Percentiles rank a stretch among this genome's conserved stretches.
Conservation (phyloP, 108 stramenopile species). For the Discostella pseudostelligera region DNA sequence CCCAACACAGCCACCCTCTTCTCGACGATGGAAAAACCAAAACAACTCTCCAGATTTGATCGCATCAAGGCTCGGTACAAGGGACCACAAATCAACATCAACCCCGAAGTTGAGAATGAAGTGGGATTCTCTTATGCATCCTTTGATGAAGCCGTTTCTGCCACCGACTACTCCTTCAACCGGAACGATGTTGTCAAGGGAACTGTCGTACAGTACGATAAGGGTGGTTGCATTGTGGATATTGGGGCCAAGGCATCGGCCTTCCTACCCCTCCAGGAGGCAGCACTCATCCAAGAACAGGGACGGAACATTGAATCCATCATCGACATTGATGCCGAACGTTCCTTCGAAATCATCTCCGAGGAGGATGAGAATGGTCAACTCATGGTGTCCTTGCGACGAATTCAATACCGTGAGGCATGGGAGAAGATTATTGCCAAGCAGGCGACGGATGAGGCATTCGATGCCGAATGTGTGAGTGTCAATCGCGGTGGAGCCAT, state of each 20-base stretch:
- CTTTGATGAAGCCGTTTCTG: slow-evolving; percentile 71
- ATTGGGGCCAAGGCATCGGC: slow-evolving; percentile 95
- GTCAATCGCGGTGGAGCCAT: slow-evolving; percentile 97
- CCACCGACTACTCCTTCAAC: slow-evolving; percentile 80
- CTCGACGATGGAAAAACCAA: slow-evolving; percentile 7
- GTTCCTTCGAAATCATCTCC: slow-evolving; percentile 92
- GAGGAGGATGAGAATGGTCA: slow-evolving; percentile 95
- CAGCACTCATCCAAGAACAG: slow-evolving; percentile 57
- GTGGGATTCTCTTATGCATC: slow-evolving; percentile 77
- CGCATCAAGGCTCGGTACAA: slow-evolving; percentile 77
- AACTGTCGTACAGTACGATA: slow-evolving; percentile 69
- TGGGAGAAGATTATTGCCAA: slow-evolving; percentile 83
- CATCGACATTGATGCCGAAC: slow-evolving; percentile 74
- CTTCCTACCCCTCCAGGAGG: slow-evolving; percentile 87
- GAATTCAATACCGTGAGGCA: slow-evolving; percentile 89
- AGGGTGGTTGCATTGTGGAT: slow-evolving; percentile 77
- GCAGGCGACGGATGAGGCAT: slow-evolving; percentile 75
- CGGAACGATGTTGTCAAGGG: slow-evolving; percentile 85
- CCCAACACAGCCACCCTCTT: slow-evolving; percentile 15
- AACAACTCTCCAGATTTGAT: slow-evolving; percentile 70
- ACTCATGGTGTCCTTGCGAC: slow-evolving; percentile 79
- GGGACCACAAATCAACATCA: slow-evolving; percentile 49
- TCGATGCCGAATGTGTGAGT: slow-evolving; percentile 88
- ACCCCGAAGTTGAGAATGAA: slow-evolving; percentile 32
- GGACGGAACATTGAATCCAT: slow-evolving; percentile 62